Base-by-base conservation (phyloP, 495 filamentous ascomycete genomes). In the Trichoderma reesei region DNA sequence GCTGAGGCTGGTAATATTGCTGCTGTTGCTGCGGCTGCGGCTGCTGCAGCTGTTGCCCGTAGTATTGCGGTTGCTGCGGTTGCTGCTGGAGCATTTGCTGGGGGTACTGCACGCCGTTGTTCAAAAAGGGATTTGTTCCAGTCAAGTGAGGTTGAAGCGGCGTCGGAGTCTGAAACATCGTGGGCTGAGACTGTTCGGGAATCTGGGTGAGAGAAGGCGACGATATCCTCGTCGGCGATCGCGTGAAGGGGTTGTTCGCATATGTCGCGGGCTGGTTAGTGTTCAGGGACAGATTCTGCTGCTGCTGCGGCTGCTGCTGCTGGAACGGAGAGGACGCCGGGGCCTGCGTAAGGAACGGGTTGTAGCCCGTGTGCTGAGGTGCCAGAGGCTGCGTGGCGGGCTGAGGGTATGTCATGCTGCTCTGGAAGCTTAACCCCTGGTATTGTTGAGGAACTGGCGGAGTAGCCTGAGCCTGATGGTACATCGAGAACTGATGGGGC, bases 331-430 rank as follows among this genome's bases (percentile, higher is more conserved):
- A 26, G 26, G 26, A 26, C 26, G 44, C 60, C 59, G 64, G 39
- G 18, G 66, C 69, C 20, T 68, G 65, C 60, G 84, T 81, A 64
- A 88, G 82, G 74, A 90, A 90, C 3, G 88, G 88, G 69, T 91
- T 92, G 70, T 87, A 83, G 64, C 69, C 74, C 71, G 70, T 71
- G 69, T 65, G 60, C 38, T 74, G 73, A 3, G 75, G 71, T 39
- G 39, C 38, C 39, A 63, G 39, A 13, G 69, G 71, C 39, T 56
- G 51, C 6, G 26, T 11, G 18, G 69, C 67, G 3, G 74, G 74
- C 36, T 76, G 74, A 16, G 78, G 72, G 65, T 80, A 83, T 63
- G 83, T 73, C 54, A 76, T 77, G 66, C 74, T 78, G 62, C 75
- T 76, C 54, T 80, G 71, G 64, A 78, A 80, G 0, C 74, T 68